Evolutionary conservation across 345 rosid species (phyloP).

Genomic region (Physaria fendleri): DNA sequence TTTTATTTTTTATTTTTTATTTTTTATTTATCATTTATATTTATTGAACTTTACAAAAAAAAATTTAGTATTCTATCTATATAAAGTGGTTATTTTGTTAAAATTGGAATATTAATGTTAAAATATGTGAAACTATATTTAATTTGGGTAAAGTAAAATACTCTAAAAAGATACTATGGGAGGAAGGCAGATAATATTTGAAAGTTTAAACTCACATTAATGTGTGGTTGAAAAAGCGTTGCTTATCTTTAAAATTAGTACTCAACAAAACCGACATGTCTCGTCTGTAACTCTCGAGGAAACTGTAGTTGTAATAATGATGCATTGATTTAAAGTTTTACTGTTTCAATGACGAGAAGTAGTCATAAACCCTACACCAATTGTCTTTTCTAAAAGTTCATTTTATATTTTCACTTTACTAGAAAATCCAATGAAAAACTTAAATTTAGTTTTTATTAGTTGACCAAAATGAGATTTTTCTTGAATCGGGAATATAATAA

Average conservation of each 20-base stretch:
- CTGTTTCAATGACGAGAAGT: constrained; percentile 6
- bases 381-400: constrained; percentile 2
- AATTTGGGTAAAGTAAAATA: too few relatives aligned
- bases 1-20: too few relatives aligned
- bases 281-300: constrained; percentile 24
- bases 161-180: too few relatives aligned
- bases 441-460: constrained; percentile 2
- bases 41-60: too few relatives aligned
- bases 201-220: constrained; percentile 17
- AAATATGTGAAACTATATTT: too few relatives aligned
- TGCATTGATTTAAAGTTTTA: background rate
- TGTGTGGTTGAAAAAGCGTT: constrained; percentile 11
- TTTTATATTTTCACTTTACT: constrained; percentile 13
- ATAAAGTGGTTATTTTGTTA: too few relatives aligned
- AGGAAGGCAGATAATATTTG: too few relatives aligned
- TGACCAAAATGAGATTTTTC: constrained; percentile 17
- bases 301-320: constrained; percentile 25
- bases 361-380: constrained; percentile 15
- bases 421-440: background rate
- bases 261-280: constrained; percentile 23
- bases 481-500: constrained; percentile 1
- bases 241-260: constrained; percentile 1
- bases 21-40: too few relatives aligned
- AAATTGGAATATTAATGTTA: too few relatives aligned
- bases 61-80: too few relatives aligned